Percentiles rank a stretch among this genome's conserved stretches.
Conservation (phyloP, 352 stramenopile genomes). For the Pythium rishiriense region DNA sequence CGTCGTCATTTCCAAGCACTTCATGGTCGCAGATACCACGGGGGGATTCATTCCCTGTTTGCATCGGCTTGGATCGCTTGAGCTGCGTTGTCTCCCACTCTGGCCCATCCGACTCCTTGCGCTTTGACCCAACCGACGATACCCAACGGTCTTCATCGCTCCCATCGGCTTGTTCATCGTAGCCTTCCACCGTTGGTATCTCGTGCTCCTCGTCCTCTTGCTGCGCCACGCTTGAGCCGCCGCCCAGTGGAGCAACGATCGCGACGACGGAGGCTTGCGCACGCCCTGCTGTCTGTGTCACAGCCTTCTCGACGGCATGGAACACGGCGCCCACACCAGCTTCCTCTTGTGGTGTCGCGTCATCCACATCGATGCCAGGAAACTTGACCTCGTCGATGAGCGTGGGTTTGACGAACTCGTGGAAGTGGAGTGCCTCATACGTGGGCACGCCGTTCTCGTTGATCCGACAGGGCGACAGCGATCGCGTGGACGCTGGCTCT, state of each 20-base stretch:
- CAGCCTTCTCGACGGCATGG: neutral
- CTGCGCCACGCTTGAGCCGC: neutral
- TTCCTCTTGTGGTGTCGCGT: neutral
- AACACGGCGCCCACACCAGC: neutral
- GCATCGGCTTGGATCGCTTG: neutral
- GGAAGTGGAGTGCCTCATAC: constrained; percentile 12
- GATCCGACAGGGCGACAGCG: constrained; percentile 10
- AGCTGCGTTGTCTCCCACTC: neutral
- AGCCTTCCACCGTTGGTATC: neutral
- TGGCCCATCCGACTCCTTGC: constrained; percentile 5
- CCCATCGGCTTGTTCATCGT: neutral
- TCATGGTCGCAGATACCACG: neutral
- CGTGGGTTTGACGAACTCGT: constrained; percentile 4
- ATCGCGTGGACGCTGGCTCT: neutral
- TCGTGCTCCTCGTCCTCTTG: neutral
- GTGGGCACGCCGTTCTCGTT: constrained; percentile 15
- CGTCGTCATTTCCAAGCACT: neutral
- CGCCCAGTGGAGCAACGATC: neutral
- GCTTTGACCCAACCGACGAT: neutral
- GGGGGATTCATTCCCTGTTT: neutral
- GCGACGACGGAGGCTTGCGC: neutral
- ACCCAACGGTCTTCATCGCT: neutral
- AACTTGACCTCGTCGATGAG: constrained; percentile 19
- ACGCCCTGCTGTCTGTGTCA: neutral
- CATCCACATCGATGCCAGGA: constrained; percentile 12